A percentile compares a stretch with the other conserved stretches of the same genome.
phyloP scores from a whole-genome alignment of 176 grass and related monocot genomes.

The Musa beccarii region DNA sequence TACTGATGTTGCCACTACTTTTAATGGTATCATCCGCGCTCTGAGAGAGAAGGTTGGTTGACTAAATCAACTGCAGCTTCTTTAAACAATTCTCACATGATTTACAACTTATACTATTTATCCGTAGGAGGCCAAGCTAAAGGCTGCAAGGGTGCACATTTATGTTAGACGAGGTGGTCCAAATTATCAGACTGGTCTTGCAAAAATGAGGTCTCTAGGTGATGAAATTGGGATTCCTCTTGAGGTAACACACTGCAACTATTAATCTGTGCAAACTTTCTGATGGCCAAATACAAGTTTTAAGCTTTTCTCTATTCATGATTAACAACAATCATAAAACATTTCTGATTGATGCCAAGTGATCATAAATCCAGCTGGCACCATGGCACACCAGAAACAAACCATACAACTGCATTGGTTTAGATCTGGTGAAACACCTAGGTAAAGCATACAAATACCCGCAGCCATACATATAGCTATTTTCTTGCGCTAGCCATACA shows the following conservation, averaged over 20 bases:
- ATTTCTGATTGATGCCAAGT: too few species aligned
- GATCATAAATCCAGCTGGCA: too few species aligned
- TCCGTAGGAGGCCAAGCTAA: constrained; percentile 75
- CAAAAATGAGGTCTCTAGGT: constrained; percentile 83
- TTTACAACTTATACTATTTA: not conserved
- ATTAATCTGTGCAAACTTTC: too few species aligned
- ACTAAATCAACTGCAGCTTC: not conserved
- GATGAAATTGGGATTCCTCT: constrained; percentile 71
- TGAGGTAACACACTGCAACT: constrained; percentile 39
- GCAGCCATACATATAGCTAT: too few species aligned
- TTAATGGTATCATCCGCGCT: constrained; percentile 83
- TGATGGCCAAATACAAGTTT: too few species aligned
- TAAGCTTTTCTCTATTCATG: too few species aligned
- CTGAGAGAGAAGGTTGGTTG: constrained; percentile 76
- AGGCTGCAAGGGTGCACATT: constrained; percentile 84
- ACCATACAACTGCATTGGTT: too few species aligned
- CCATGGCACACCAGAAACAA: too few species aligned
- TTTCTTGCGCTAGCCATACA: too few species aligned
- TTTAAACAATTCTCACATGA: not conserved
- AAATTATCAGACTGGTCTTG: constrained; percentile 85
- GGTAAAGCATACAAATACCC: too few species aligned
- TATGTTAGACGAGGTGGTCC: constrained; percentile 91
- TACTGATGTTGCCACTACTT: constrained; percentile 89
- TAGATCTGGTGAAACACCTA: too few species aligned
- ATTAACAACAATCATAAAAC: too few species aligned